A percentile compares a stretch with the other conserved stretches of the same genome.
phyloP scores from a whole-genome alignment of 257 asterid species.

The Mentha longifolia region DNA sequence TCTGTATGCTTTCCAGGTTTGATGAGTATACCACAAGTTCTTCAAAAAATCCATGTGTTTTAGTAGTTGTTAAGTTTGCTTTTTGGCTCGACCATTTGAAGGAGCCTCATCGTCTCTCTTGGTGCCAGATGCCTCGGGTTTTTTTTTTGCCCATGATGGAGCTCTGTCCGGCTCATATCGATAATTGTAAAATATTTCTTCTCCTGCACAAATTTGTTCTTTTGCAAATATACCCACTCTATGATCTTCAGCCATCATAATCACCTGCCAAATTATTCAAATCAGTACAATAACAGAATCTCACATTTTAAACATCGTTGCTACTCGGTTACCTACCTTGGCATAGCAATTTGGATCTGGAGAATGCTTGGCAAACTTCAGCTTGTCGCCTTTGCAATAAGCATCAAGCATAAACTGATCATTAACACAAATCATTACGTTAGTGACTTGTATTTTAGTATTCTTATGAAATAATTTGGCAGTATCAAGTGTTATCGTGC shows the following conservation, averaged over 20 bases:
- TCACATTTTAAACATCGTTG: neutral
- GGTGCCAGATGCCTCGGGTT: constrained; percentile 78
- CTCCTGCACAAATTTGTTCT: constrained; percentile 79
- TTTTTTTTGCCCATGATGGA: constrained; percentile 93
- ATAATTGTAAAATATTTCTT: constrained; percentile 87
- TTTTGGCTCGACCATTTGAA: constrained; percentile 54
- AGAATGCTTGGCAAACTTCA: constrained; percentile 93
- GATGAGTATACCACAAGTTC: constrained; percentile 25
- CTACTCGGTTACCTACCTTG: constrained; percentile 52
- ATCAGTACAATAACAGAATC: constrained; percentile 16
- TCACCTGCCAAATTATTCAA: constrained; percentile 63
- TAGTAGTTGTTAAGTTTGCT: constrained; percentile 43
- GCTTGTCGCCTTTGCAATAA: constrained; percentile 86
- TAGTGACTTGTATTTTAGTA: neutral
- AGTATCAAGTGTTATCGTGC: constrained; percentile 40
- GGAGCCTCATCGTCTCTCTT: constrained; percentile 51
- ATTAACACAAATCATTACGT: constrained; percentile 27
- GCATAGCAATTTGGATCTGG: constrained; percentile 96
- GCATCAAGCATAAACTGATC: constrained; percentile 92
- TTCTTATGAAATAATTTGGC: neutral
- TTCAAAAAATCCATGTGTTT: constrained; percentile 32
- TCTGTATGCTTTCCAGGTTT: constrained; percentile 39
- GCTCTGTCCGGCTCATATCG: constrained; percentile 82
- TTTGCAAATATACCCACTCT: constrained; percentile 90
- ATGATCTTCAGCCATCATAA: constrained; percentile 93